phyloP scores from a whole-genome alignment of 179 eudicot species.

The Corrigiola litoralis region DNA sequence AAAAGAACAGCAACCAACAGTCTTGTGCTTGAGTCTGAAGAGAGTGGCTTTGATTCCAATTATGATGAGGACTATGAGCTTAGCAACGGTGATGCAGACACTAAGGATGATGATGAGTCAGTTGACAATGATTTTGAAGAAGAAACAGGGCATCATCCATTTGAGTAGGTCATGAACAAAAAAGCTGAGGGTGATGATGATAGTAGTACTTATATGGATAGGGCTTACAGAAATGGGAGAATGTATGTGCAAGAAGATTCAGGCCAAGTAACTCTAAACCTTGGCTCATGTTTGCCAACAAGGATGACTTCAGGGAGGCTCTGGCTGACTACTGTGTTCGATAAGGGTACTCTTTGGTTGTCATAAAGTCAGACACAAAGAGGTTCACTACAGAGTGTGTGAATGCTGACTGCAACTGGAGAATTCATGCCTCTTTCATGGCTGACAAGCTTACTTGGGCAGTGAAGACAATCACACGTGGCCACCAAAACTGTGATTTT shows the following conservation, averaged over 20 bases:
- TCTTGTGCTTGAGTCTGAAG: too few relatives aligned
- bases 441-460: not conserved
- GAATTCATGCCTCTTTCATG: not conserved
- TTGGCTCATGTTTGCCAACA: not conserved
- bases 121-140: not conserved
- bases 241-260: not conserved
- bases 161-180: not conserved
- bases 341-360: not conserved
- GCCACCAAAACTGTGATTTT: not conserved
- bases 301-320: not conserved
- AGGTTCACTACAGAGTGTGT: not conserved
- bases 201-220: not conserved
- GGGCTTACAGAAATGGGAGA: not conserved
- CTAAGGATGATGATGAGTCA: not conserved
- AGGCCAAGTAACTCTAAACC: not conserved
- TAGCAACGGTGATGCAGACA: too few relatives aligned
- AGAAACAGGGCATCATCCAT: not conserved
- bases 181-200: not conserved
- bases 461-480: not conserved
- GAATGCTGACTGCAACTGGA: not conserved
- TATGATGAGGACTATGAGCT: not conserved
- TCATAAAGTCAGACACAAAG: not conserved
- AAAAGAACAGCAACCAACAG: too few relatives aligned
- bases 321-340: not conserved
- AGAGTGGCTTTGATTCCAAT: too few relatives aligned